Evolutionary conservation across 2,329 filamentous ascomycete species (phyloP).

Genomic region (Pseudogymnoascus pannorum): DNA sequence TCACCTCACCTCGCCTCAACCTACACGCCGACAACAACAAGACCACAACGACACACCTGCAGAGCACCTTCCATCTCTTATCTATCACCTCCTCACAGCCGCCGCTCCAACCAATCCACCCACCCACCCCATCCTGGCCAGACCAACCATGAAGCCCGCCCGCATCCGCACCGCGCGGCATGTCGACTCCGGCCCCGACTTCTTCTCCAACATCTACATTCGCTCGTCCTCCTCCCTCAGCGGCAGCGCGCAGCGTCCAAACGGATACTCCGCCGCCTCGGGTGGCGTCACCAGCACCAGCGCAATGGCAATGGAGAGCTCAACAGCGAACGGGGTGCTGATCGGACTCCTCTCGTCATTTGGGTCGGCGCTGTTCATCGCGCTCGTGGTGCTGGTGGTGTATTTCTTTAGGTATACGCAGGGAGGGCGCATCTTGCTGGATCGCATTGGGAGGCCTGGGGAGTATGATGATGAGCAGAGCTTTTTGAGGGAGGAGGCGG

Average conservation of each 20-base stretch:
- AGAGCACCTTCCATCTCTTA: not conserved
- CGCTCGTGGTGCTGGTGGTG: constrained; percentile 69
- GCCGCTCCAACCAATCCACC: not conserved
- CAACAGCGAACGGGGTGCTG: constrained; percentile 66
- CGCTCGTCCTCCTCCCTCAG: not conserved
- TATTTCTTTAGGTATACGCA: constrained; percentile 92
- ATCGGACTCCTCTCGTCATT: constrained; percentile 94
- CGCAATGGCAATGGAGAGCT: constrained; percentile 21
- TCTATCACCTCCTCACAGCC: not conserved
- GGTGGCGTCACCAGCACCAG: not conserved
- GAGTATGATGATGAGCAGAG: constrained; percentile 98
- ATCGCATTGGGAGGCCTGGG: constrained; percentile 85
- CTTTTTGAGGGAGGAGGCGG: constrained; percentile 86
- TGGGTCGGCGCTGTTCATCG: constrained; percentile 79
- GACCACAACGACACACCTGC: not conserved
- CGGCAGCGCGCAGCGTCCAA: no score
- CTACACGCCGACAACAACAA: not conserved
- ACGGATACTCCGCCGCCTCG: not conserved
- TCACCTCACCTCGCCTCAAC: no score
- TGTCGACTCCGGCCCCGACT: not conserved
- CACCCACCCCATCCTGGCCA: not conserved
- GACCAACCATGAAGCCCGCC: not conserved
- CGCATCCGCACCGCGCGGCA: not conserved
- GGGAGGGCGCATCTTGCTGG: constrained; percentile 82
- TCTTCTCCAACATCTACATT: not conserved